Conservation (phyloP, 2,329 filamentous ascomycete species). For the Aureobasidium sp. region DNA sequence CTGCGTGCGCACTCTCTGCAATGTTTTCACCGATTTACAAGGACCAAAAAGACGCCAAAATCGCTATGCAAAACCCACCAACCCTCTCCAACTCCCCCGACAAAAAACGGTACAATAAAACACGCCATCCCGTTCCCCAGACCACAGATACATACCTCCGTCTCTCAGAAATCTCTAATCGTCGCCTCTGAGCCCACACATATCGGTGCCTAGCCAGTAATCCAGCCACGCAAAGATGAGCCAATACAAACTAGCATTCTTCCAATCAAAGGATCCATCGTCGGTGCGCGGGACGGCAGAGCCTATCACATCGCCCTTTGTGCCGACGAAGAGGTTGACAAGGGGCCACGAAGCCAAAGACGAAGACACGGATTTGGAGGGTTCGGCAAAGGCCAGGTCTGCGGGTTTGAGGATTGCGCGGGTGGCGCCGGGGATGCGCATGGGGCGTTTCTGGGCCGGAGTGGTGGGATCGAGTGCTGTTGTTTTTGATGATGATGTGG, state of each 20-base stretch:
- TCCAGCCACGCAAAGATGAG: slow-evolving; percentile 53
- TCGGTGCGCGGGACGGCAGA: slow-evolving; percentile 67
- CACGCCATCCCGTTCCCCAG: too few relatives aligned
- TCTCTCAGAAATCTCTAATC: slow-evolving; percentile 23
- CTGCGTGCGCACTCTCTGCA: too few relatives aligned
- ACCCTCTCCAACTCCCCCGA: neutral
- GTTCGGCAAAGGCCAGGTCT: slow-evolving; percentile 42
- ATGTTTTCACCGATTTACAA: too few relatives aligned
- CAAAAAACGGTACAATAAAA: neutral
- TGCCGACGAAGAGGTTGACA: slow-evolving; percentile 36
- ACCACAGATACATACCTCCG: neutral
- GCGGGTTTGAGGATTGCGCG: slow-evolving; percentile 36
- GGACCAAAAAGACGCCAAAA: neutral
- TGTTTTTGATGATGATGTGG: slow-evolving; percentile 3
- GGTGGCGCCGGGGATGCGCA: slow-evolving; percentile 33
- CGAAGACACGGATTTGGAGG: slow-evolving; percentile 32
- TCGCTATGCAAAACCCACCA: too few relatives aligned
- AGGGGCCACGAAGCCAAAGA: slow-evolving; percentile 18
- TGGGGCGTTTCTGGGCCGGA: slow-evolving; percentile 17
- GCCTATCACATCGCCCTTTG: slow-evolving; percentile 58
- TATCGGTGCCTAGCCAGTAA: slow-evolving; percentile 49
- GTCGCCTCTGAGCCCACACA: slow-evolving; percentile 53
- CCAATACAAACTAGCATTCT: slow-evolving; percentile 55
- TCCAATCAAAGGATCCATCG: slow-evolving; percentile 70
- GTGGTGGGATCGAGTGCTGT: slow-evolving; percentile 14